Conservation (phyloP, 768 basidiomycete species). For the Auriculariales sp. region DNA sequence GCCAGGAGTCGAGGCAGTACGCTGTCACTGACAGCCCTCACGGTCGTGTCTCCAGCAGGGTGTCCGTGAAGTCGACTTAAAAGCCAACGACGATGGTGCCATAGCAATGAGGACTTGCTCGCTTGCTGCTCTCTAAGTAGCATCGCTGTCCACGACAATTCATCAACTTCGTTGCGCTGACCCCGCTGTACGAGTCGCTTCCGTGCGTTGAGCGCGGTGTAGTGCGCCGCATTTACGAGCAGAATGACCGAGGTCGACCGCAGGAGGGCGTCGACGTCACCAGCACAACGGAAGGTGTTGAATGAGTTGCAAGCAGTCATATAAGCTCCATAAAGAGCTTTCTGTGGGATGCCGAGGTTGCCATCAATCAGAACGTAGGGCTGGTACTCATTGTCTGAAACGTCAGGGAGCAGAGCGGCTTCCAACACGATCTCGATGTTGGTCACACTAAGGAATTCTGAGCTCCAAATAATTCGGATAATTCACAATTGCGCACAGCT, state of each 20-base stretch:
- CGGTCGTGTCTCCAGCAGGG: not conserved
- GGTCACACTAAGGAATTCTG: no score
- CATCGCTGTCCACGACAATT: conserved; percentile 32
- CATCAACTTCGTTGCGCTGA: conserved; percentile 13
- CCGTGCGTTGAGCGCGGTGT: conserved; percentile 48
- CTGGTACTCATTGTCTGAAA: conserved; percentile 6
- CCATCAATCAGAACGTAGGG: conserved; percentile 45
- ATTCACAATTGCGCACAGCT: not conserved
- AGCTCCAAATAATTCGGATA: not conserved
- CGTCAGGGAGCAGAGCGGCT: not conserved
- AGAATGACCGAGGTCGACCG: conserved; percentile 35
- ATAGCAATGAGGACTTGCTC: conserved; percentile 52
- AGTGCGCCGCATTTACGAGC: conserved; percentile 53
- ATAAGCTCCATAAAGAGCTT: conserved; percentile 38
- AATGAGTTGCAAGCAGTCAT: conserved; percentile 26
- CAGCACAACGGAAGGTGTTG: conserved; percentile 10
- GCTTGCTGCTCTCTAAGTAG: conserved; percentile 37
- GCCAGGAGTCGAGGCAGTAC: not conserved
- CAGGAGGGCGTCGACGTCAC: conserved; percentile 10
- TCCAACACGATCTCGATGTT: not conserved
- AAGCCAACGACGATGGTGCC: conserved; percentile 61
- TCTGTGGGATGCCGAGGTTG: conserved; percentile 53
- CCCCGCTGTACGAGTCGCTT: conserved; percentile 32
- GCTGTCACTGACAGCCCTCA: not conserved
- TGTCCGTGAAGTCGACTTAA: conserved; percentile 20